Evolutionary conservation across 768 basidiomycete species (phyloP).

Genomic region (Pholiota conissans): DNA sequence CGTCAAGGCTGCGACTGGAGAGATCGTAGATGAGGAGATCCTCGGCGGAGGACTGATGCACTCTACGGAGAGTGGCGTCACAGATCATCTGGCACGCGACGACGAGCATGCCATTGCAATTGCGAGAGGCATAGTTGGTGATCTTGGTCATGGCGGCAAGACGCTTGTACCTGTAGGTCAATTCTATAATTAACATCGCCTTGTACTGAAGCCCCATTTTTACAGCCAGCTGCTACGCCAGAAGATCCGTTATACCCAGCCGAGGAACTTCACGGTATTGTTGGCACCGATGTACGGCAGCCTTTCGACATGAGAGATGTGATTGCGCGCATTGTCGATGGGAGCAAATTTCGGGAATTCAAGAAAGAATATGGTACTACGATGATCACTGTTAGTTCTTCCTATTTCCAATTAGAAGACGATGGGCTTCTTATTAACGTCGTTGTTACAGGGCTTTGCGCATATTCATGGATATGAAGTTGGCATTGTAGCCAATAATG

Average conservation of each 20-base stretch:
- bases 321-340: constrained; percentile 88
- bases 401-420: neutral
- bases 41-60: constrained; percentile 92
- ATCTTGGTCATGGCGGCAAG: constrained; percentile 67
- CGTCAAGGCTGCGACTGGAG: constrained; percentile 93
- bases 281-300: constrained; percentile 87
- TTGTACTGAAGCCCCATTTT: neutral
- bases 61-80: constrained; percentile 87
- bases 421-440: neutral
- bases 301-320: constrained; percentile 94
- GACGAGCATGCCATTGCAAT: constrained; percentile 86
- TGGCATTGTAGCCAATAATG: constrained; percentile 93
- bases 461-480: constrained; percentile 87
- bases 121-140: constrained; percentile 74
- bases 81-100: constrained; percentile 82
- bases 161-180: constrained; percentile 46
- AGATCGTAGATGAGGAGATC: constrained; percentile 89
- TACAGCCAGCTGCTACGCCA: constrained; percentile 56
- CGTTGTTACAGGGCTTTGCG: constrained; percentile 70
- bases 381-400: constrained; percentile 71
- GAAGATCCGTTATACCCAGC: constrained; percentile 80
- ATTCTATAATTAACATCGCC: neutral
- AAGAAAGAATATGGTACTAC: constrained; percentile 95
- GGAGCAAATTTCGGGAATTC: constrained; percentile 90
- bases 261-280: constrained; percentile 86